A percentile compares a stretch with the other conserved stretches of the same genome.
Evolutionary conservation across 306 rosid genomes (phyloP).

Genomic region (Morella rubra): DNA sequence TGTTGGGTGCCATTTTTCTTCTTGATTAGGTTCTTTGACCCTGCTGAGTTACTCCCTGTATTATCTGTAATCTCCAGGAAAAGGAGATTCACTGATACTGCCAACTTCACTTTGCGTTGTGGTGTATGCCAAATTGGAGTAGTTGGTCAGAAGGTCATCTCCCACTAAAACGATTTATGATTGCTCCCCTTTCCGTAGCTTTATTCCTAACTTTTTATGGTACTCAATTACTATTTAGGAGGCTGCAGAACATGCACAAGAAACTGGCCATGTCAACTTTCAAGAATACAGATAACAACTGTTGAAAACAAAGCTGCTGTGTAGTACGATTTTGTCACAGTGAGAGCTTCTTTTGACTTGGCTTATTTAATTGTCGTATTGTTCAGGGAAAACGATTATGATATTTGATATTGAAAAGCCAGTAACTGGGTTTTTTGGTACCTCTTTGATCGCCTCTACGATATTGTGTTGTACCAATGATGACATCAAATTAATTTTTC

Average conservation of each 20-base stretch:
- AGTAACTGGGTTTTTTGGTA: not conserved
- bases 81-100: conserved; percentile 80
- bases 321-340: conserved; percentile 20
- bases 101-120: conserved; percentile 92
- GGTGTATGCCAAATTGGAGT: conserved; percentile 99
- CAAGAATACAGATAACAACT: conserved; percentile 76
- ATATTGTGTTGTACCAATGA: not conserved
- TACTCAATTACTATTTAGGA: conserved; percentile 54
- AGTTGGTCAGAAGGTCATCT: conserved; percentile 74
- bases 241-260: conserved; percentile 85
- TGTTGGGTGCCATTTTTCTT: not conserved
- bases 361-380: conserved; percentile 18
- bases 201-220: not conserved
- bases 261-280: conserved; percentile 92
- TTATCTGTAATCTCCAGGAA: conserved; percentile 48
- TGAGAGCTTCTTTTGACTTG: conserved; percentile 16
- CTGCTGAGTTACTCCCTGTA: not conserved
- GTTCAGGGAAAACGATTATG: not conserved
- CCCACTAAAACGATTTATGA: conserved; percentile 3
- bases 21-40: not conserved
- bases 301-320: conserved; percentile 10
- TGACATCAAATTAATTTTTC: not conserved
- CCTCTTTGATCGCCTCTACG: too few relatives aligned
- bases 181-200: conserved; percentile 13
- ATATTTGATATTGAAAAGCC: not conserved